Conservation (phyloP, 805 yeast genomes). For the Spathaspora sp. region DNA sequence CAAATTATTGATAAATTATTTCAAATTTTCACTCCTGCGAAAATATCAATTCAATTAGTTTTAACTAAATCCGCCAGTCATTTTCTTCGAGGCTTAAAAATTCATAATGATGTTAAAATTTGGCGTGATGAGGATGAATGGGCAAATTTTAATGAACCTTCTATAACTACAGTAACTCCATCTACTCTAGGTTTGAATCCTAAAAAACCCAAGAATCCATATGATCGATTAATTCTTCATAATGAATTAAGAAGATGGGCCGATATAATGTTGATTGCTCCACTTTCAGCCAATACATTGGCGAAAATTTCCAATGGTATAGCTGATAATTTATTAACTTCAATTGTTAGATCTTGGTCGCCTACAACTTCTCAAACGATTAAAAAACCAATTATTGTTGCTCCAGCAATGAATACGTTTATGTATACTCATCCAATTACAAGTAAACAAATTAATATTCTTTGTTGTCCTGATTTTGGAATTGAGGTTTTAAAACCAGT, state of each 20-base stretch:
- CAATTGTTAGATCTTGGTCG: constrained; percentile 42
- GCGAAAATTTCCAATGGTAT: constrained; percentile 44
- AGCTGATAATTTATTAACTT: constrained; percentile 41
- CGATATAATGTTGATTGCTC: constrained; percentile 44
- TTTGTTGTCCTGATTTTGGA: constrained; percentile 36
- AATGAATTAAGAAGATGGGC: constrained; percentile 47
- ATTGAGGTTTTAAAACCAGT: constrained; percentile 43
- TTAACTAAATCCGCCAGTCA: constrained; percentile 84
- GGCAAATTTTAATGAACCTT: constrained; percentile 43
- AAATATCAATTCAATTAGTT: constrained; percentile 79
- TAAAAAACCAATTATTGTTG: constrained; percentile 42
- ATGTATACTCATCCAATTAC: constrained; percentile 48
- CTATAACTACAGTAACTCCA: constrained; percentile 16
- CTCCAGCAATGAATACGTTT: constrained; percentile 47
- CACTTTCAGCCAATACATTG: constrained; percentile 42
- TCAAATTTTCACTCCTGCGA: constrained; percentile 66
- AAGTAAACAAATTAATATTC: constrained; percentile 31
- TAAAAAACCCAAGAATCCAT: constrained; percentile 28
- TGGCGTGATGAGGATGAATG: constrained; percentile 97
- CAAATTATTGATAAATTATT: constrained; percentile 81
- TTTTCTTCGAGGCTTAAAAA: constrained; percentile 51
- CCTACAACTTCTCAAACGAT: constrained; percentile 14
- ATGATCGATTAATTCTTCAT: constrained; percentile 36
- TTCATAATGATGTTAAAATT: constrained; percentile 67
- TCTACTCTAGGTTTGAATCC: background rate